Percentiles rank a stretch among this genome's conserved stretches.
Evolutionary conservation across 176 grass and related monocot species (phyloP).

Genomic region (Thinopyrum elongatum): DNA sequence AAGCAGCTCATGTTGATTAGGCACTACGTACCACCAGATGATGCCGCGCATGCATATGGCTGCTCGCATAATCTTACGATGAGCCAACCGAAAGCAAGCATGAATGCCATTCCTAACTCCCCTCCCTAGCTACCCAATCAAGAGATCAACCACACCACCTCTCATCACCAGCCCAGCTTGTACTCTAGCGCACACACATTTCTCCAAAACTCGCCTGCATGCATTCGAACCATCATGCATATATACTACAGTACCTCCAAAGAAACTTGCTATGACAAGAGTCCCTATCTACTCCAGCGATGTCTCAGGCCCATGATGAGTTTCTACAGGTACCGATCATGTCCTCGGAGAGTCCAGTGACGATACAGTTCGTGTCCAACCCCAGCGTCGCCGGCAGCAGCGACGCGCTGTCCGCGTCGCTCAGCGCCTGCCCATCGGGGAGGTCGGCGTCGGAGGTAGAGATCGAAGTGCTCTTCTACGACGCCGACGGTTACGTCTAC

Average conservation of each 20-base stretch:
- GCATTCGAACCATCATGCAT: not conserved
- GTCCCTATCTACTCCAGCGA: not conserved
- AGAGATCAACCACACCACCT: slow-evolving; percentile 13
- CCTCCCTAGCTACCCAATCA: not conserved
- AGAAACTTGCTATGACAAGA: not conserved
- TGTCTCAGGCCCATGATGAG: not conserved
- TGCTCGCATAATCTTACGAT: not conserved
- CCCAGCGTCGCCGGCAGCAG: not conserved
- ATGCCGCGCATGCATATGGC: not conserved
- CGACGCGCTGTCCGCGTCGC: slow-evolving; percentile 8
- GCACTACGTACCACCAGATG: not conserved
- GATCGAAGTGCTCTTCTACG: slow-evolving; percentile 32
- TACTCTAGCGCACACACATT: not conserved
- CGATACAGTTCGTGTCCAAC: slow-evolving; percentile 27
- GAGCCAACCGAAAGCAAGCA: slow-evolving; percentile 3
- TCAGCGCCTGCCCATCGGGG: slow-evolving; percentile 21
- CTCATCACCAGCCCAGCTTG: not conserved
- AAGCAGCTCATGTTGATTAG: not conserved
- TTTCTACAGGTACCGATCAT: not conserved
- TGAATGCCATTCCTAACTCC: slow-evolving; percentile 9
- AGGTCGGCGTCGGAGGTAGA: slow-evolving; percentile 16
- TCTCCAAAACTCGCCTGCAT: not conserved
- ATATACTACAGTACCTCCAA: not conserved
- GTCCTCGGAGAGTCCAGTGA: not conserved
- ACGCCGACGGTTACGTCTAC: not conserved